These are phyloP conservation scores for Phellinidium pouzarii DNA, from an alignment of 1,284 basidiomycete species.

Conservation along the genomic window DNA sequence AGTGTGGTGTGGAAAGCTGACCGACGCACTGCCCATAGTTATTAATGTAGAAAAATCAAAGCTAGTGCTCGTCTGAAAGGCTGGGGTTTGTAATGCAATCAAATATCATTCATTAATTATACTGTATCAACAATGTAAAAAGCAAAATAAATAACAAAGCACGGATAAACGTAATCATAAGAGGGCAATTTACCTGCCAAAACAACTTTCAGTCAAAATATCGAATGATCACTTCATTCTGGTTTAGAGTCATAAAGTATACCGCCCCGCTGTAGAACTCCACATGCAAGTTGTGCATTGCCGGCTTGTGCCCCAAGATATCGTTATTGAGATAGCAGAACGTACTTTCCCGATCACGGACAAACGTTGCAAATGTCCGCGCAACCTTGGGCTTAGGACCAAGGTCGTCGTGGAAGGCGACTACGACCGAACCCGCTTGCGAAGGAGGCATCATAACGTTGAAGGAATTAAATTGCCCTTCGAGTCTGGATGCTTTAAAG, in stretches of 20 bases:
- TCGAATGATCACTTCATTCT: constrained; percentile 2
- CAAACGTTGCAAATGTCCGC: constrained; percentile 6
- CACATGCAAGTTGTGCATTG: constrained; percentile 7
- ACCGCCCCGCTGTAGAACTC: constrained; percentile 17
- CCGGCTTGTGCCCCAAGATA: no score
- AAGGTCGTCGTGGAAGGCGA: constrained; percentile 9
- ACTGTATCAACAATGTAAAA: no score
- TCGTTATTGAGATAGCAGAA: neutral
- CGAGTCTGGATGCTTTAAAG: neutral
- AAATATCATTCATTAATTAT: no score
- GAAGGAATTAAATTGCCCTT: constrained; percentile 5
- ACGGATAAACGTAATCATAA: no score
- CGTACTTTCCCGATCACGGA: neutral
- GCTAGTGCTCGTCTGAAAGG: no score
- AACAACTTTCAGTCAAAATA: constrained; percentile 13
- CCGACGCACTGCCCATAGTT: no score
- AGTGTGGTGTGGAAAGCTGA: no score
- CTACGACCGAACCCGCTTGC: constrained; percentile 4
- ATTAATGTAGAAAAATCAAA: no score
- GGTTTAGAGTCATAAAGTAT: constrained; percentile 8
- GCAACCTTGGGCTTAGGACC: neutral
- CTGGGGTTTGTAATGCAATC: no score
- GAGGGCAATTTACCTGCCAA: no score
- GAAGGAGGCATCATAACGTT: constrained; percentile 11
- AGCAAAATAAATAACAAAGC: no score